Base-by-base conservation (phyloP, 78 protist species). In the Emiliania huxleyi region DNA sequence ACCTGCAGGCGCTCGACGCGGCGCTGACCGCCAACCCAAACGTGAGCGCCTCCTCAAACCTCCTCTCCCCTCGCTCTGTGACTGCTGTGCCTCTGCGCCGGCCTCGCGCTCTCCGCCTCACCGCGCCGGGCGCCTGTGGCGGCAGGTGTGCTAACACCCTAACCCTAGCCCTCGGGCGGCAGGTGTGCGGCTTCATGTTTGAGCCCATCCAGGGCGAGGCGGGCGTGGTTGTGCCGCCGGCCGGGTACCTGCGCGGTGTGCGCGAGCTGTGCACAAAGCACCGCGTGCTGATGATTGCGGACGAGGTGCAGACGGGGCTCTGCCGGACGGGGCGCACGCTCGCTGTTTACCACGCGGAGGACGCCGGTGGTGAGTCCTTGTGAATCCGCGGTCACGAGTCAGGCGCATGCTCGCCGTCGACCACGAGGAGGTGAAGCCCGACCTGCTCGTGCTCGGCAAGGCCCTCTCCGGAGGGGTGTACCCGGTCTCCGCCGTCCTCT, bases 181-280 rank as follows among this genome's bases (percentile, higher is more conserved):
- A 40, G 2, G 21, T 94, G 42, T 81, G 92, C 62, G 99, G 94
- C 11, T 98, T 98, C 93, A 56, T 97, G 37, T 91, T 91, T 38
- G 99, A 99, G 95, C 99, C 99, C 71, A 98, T 99, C 95, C 99
- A 99, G 95, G 93, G 91, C 37, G 92, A 85, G 77, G 97, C 96
- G 42, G 97, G 99, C 55, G 99, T 99, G 52, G 88, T 95, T 38
- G 98, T 99, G 49, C 99, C 99, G 26, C 93, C 91, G 35, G 96
- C 0, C 3, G 92, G 84, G 37, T 90, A 62, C 37, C 55, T 40
- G 8, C 33, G 2, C 0, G 52, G 37, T 15, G 46, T 38, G 52
- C 87, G 87, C 52, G 87, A 43, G 33, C 69, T 98, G 62, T 99
- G 99, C 95, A 42, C 95, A 83, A 71, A 98, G 95, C 79, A 98